Base-by-base conservation (phyloP, 139 green algal genomes). In the Chlamydomonas incerta region DNA sequence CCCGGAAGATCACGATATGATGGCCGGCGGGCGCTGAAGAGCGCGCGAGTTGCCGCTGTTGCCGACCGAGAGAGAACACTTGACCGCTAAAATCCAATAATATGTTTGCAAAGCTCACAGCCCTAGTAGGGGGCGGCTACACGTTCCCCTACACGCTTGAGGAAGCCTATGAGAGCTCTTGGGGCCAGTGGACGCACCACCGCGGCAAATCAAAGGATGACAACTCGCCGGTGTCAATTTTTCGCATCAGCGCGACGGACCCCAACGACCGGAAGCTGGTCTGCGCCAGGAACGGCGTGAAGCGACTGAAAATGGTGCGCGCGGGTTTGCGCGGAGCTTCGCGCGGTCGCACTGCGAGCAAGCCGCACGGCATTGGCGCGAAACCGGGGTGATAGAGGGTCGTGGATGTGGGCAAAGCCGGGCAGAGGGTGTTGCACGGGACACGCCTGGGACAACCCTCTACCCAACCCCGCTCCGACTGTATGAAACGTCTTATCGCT, bases 51-150 rank as follows among this genome's bases (percentile, higher is more conserved):
- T n/a, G n/a, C n/a, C n/a, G n/a, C n/a, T n/a, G n/a, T n/a, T n/a
- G n/a, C n/a, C n/a, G n/a, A n/a, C n/a, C n/a, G n/a, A n/a, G n/a
- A n/a, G n/a, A n/a, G n/a, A 50, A 50, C 6, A 50, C 41, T 50
- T 50, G 41, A 50, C 41, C 41, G n/a, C n/a, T n/a, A n/a, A n/a
- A n/a, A n/a, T n/a, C 5, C 41, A 50, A 8, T 8, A 8, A 50
- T 50, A 66, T 98, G 95, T 98, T 98, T 88, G 94, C 94, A 0
- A 96, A 95, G 73, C 89, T 98, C 21, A 94, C 94, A 1, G 91
- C 95, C 1, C 71, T 98, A 1, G 93, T 97, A 3, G 74, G 85
- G 34, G 92, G 95, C 41, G 92, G 91, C 0, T 88, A 74, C 31
- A 73, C 85, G 0, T 93, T 98, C 57, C 92, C 94, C 0, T 98